Conservation (phyloP, 1,284 basidiomycete species). For the Melanopsichium pennsylvanicum region DNA sequence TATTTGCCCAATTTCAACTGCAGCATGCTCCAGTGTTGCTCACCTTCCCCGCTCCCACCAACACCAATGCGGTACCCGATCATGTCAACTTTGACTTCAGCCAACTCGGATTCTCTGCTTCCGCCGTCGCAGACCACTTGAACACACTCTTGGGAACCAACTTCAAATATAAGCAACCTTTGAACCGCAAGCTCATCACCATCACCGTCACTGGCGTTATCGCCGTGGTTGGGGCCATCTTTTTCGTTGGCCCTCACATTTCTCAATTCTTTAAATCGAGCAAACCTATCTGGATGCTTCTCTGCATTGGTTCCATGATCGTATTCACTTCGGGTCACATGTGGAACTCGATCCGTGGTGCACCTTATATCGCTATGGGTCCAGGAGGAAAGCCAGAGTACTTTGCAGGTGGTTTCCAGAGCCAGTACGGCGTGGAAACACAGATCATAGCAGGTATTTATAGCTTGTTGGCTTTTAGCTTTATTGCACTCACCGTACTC, state of each 20-base stretch:
- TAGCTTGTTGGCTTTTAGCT: slow-evolving; percentile 79
- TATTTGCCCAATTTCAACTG: slow-evolving; percentile 51
- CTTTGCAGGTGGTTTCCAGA: slow-evolving; percentile 87
- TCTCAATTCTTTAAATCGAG: slow-evolving; percentile 12
- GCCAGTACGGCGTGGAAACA: slow-evolving; percentile 90
- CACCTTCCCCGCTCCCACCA: slow-evolving; percentile 42
- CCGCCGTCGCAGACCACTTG: slow-evolving; percentile 34
- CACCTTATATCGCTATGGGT: slow-evolving; percentile 74
- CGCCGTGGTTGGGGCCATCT: slow-evolving; percentile 11
- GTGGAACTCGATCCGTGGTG: slow-evolving; percentile 91
- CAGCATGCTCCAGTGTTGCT: slow-evolving; percentile 54
- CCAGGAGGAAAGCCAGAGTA: slow-evolving; percentile 73
- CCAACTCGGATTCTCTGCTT: slow-evolving; percentile 40
- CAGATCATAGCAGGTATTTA: slow-evolving; percentile 87
- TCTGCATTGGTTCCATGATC: slow-evolving; percentile 50
- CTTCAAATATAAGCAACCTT: slow-evolving; percentile 47
- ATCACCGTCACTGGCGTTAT: slow-evolving; percentile 16
- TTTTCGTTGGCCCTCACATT: slow-evolving; percentile 37
- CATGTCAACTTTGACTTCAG: slow-evolving; percentile 55
- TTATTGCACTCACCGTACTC: slow-evolving; percentile 82
- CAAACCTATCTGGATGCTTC: slow-evolving; percentile 46
- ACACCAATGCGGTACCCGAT: slow-evolving; percentile 18
- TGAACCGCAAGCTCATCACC: slow-evolving; percentile 44
- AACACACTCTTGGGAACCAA: slow-evolving; percentile 23
- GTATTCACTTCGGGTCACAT: slow-evolving; percentile 73